These are phyloP conservation scores for Lactifluus subvellereus DNA, from an alignment of 768 basidiomycete genomes.

Conservation along the genomic window DNA sequence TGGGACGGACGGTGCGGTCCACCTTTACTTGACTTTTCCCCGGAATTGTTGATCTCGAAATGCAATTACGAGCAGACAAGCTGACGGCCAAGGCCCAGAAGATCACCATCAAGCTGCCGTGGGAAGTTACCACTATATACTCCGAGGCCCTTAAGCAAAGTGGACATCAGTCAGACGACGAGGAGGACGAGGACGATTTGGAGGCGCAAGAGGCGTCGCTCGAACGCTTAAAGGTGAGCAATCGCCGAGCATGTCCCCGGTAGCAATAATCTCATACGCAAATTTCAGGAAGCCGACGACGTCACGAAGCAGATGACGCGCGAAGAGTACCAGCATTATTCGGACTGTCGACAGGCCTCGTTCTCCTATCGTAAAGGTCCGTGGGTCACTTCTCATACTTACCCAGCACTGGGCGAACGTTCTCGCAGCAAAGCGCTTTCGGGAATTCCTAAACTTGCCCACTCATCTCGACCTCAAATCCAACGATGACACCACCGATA, in stretches of 20 bases:
- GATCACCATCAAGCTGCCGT: slow-evolving; percentile 91
- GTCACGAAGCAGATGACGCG: slow-evolving; percentile 93
- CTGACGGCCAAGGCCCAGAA: slow-evolving; percentile 81
- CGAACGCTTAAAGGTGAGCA: slow-evolving; percentile 63
- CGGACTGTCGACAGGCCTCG: slow-evolving; percentile 92
- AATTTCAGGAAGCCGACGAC: slow-evolving; percentile 80
- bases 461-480: slow-evolving; percentile 81
- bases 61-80: slow-evolving; percentile 48
- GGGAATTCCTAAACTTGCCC: slow-evolving; percentile 89
- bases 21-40: neutral
- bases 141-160: slow-evolving; percentile 61
- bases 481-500: slow-evolving; percentile 92
- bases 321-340: slow-evolving; percentile 96
- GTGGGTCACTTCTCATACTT: slow-evolving; percentile 20
- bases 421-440: slow-evolving; percentile 81
- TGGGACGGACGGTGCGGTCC: slow-evolving; percentile 61
- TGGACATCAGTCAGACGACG: slow-evolving; percentile 70
- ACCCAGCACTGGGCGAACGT: neutral
- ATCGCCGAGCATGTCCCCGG: neutral
- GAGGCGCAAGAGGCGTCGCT: slow-evolving; percentile 96
- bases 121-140: slow-evolving; percentile 91
- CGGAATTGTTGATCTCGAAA: slow-evolving; percentile 5
- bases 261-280: neutral
- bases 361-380: slow-evolving; percentile 95
- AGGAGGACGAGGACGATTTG: slow-evolving; percentile 93